A percentile compares a stretch with the other conserved stretches of the same genome.
Conservation (phyloP, 495 filamentous ascomycete genomes). For the Neurospora hispaniola region DNA sequence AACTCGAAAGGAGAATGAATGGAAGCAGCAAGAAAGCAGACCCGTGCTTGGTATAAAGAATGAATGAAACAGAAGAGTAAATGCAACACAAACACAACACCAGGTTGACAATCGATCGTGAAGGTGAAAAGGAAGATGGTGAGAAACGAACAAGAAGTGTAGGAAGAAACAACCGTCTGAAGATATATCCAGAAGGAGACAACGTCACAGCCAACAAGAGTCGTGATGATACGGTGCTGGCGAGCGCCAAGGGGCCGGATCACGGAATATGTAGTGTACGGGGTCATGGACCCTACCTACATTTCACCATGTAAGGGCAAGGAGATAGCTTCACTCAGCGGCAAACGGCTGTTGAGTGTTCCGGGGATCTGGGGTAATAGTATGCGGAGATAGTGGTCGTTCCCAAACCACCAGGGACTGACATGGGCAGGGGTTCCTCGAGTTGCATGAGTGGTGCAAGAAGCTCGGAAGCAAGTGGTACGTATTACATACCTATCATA, state of each 20-base stretch:
- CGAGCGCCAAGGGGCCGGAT: not conserved
- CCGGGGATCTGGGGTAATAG: slow-evolving; percentile 19
- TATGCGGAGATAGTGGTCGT: not conserved
- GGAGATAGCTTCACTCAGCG: not conserved
- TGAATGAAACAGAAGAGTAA: slow-evolving; percentile 10
- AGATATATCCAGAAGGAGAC: not conserved
- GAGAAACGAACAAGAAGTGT: slow-evolving; percentile 13
- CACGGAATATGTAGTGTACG: not conserved
- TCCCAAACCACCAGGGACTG: not conserved
- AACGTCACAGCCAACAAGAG: not conserved
- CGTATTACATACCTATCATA: not conserved
- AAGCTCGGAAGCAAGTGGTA: not conserved
- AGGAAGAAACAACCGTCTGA: slow-evolving; percentile 10
- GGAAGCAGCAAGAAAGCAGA: slow-evolving; percentile 29
- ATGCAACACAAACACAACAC: slow-evolving; percentile 25
- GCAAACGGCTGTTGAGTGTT: slow-evolving; percentile 23
- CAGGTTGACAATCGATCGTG: not conserved
- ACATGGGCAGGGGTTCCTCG: not conserved
- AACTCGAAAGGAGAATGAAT: slow-evolving; percentile 28
- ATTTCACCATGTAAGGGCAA: not conserved
- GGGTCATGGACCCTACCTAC: not conserved
- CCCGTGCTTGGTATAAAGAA: slow-evolving; percentile 38
- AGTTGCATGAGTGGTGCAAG: not conserved
- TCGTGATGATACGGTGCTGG: not conserved
- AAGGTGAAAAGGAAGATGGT: slow-evolving; percentile 6